A percentile compares a stretch with the other conserved stretches of the same genome.
Conservation (phyloP, 192 early-diverging fungal species). For the Funneliformis geosporum region DNA sequence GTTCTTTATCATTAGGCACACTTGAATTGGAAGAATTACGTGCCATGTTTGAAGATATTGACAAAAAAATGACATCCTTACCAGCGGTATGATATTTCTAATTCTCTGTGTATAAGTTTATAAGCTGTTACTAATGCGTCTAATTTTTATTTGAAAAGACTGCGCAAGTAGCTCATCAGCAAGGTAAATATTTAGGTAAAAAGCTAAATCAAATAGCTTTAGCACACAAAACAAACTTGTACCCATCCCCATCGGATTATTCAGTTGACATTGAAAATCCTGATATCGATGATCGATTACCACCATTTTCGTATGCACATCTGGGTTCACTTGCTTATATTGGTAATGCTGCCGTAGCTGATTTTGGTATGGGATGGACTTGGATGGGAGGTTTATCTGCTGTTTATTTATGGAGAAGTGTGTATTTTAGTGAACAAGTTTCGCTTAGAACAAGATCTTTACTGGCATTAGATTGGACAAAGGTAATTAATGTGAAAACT, state of each 20-base stretch:
- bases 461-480: slow-evolving; percentile 47
- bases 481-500: slow-evolving; percentile 16
- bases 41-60: slow-evolving; percentile 52
- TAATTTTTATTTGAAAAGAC: slow-evolving; percentile 39
- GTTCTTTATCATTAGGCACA: slow-evolving; percentile 30
- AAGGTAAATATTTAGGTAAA: slow-evolving; percentile 52
- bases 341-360: slow-evolving; percentile 57
- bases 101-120: neutral
- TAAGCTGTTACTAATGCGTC: slow-evolving; percentile 5
- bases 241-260: neutral
- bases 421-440: slow-evolving; percentile 61
- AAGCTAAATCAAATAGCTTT: slow-evolving; percentile 44
- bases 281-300: slow-evolving; percentile 24
- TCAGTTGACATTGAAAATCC: slow-evolving; percentile 1
- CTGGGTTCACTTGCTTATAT: slow-evolving; percentile 72
- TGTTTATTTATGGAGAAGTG: slow-evolving; percentile 59
- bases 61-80: slow-evolving; percentile 53
- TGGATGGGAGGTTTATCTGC: slow-evolving; percentile 55
- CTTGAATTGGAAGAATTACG: slow-evolving; percentile 55
- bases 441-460: slow-evolving; percentile 42
- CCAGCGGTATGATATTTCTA: slow-evolving; percentile 47
- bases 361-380: slow-evolving; percentile 49
- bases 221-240: neutral
- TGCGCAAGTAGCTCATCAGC: slow-evolving; percentile 59
- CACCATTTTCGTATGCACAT: slow-evolving; percentile 66